Conservation (phyloP, 495 filamentous ascomycete genomes). For the Penicillium pancosmium region DNA sequence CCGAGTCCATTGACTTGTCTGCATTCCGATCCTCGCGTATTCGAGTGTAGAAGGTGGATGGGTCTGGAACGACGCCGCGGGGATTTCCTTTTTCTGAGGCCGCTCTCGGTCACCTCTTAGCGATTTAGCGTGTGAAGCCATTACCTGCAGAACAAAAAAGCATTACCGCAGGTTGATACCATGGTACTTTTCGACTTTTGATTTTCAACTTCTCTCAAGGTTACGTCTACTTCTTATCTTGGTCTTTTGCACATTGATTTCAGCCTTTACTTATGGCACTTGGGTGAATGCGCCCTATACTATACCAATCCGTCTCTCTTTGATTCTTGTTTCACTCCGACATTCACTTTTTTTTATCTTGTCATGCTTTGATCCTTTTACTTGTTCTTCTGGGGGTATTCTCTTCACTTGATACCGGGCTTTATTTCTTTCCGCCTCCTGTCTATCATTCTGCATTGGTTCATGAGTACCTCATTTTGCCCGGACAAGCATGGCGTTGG, state of each 20-base stretch:
- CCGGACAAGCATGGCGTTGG: slow-evolving; percentile 26
- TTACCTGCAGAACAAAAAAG: slow-evolving; percentile 18
- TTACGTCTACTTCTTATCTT: slow-evolving; percentile 13
- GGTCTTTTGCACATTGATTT: slow-evolving; percentile 9
- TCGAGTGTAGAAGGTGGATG: slow-evolving; percentile 18
- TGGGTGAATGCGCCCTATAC: background rate
- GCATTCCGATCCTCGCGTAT: slow-evolving; percentile 45
- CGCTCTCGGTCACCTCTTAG: slow-evolving; percentile 16
- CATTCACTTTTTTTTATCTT: slow-evolving; percentile 1
- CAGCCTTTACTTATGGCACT: background rate
- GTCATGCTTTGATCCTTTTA: background rate
- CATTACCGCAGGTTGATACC: slow-evolving; percentile 20
- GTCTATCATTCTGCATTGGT: slow-evolving; percentile 25
- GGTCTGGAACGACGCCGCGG: background rate
- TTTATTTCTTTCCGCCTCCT: slow-evolving; percentile 3
- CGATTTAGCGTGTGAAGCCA: slow-evolving; percentile 31
- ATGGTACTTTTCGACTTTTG: slow-evolving; percentile 4
- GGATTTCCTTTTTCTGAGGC: background rate
- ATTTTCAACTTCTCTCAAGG: slow-evolving; percentile 5
- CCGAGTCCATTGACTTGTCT: slow-evolving; percentile 45
- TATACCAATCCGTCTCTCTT: slow-evolving; percentile 12
- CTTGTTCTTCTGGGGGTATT: background rate
- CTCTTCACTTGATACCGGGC: background rate
- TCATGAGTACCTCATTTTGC: slow-evolving; percentile 13
- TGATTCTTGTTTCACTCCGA: background rate